Base-by-base conservation (phyloP, 2,329 filamentous ascomycete genomes). In the Gremmenia infestans region DNA sequence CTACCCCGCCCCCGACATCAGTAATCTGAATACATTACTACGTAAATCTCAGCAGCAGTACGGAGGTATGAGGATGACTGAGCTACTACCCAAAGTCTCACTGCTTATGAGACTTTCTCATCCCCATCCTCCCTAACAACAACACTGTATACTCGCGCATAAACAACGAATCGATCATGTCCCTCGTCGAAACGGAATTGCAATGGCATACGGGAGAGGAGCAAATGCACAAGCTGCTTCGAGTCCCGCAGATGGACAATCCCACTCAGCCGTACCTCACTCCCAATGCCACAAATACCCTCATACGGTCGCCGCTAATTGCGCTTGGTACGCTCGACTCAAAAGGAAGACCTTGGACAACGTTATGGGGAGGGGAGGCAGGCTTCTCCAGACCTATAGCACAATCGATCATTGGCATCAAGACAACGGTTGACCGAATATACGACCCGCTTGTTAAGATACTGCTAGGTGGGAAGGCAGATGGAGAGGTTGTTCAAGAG, bases 301-400 rank as follows among this genome's bases (percentile, higher is more conserved):
- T 91, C 3, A 76, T 79, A 50, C 72, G 73, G 15, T 85, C 83
- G 0, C 84, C 88, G 0, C 75, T 94, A 7, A 75, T 94, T 14
- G 89, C 88, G 0, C 72, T 95, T 17, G 90, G 90, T 1, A 82
- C 88, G 0, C 72, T 92, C 1, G 89, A 94, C 65, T 70, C 73
- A 2, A 66, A 83, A 19, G 79, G 80, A 2, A 74, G 81, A 19
- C 89, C 88, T 1, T 95, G 90, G 90, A 87, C 86, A 15, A 87
- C 87, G 0, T 60, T 95, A 7, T 88, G 87, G 83, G 89, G 89
- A n/a, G 90, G 90, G 15, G 76, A 85, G 56, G 71, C 79, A 1
- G 88, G 87, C 0, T 88, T 93, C 62, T 82, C 83, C 0, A 76
- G 79, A 48, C 79, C 82, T 0, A 72, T 92, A 0, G 84, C 82